Percentiles rank a stretch among this genome's conserved stretches.
These are phyloP conservation scores for Aspergillus ochraceoroseus DNA, from an alignment of 2,329 filamentous ascomycete species.

Conservation along the genomic window DNA sequence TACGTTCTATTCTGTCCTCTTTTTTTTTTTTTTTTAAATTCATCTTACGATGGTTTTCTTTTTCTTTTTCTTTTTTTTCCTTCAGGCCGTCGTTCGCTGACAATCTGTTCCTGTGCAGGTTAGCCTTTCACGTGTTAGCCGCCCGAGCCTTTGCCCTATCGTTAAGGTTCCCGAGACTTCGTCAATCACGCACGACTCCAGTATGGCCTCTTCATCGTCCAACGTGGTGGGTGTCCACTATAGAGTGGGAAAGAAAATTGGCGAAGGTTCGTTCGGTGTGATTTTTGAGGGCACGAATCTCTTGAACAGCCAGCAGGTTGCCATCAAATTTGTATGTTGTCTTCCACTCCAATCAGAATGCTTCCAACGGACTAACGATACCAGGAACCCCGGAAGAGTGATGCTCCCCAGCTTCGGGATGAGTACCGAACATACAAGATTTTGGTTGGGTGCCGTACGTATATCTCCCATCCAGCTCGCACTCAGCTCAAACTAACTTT, in stretches of 20 bases:
- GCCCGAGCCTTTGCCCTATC: slow-evolving; percentile 10
- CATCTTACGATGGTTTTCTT: neutral
- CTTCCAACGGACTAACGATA: slow-evolving; percentile 20
- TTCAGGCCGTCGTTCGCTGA: slow-evolving; percentile 11
- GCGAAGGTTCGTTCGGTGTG: slow-evolving; percentile 96
- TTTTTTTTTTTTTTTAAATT: neutral
- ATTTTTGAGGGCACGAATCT: slow-evolving; percentile 99
- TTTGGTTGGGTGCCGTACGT: slow-evolving; percentile 96
- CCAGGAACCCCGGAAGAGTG: slow-evolving; percentile 97
- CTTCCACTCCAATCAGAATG: neutral
- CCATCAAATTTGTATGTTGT: slow-evolving; percentile 90
- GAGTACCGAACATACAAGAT: slow-evolving; percentile 99
- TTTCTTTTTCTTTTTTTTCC: neutral
- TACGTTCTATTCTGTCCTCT: slow-evolving; percentile 13
- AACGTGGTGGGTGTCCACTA: slow-evolving; percentile 99
- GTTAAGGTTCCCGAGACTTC: slow-evolving; percentile 17
- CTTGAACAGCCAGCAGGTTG: slow-evolving; percentile 97
- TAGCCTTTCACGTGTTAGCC: slow-evolving; percentile 22
- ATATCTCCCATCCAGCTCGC: neutral
- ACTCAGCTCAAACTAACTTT: slow-evolving; percentile 34
- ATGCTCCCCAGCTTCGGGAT: slow-evolving; percentile 94
- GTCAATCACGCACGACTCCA: slow-evolving; percentile 10
- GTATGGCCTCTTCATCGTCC: slow-evolving; percentile 81
- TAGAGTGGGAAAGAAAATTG: slow-evolving; percentile 98
- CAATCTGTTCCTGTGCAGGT: slow-evolving; percentile 7